These are phyloP conservation scores for Cyclanthera cordifolia DNA, from an alignment of 306 rosid genomes.

Conservation along the genomic window DNA sequence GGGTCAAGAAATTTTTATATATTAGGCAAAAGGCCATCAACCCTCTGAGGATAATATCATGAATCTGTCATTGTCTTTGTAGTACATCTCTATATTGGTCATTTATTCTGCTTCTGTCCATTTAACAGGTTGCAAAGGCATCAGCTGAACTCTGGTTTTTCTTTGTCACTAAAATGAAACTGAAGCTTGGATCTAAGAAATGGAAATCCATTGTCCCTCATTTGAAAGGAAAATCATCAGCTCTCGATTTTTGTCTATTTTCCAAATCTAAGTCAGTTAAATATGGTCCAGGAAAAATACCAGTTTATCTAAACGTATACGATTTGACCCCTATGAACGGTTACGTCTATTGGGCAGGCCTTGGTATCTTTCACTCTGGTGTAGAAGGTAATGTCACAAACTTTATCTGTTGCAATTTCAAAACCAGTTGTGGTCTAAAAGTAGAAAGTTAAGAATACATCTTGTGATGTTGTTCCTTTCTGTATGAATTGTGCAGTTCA, in stretches of 20 bases:
- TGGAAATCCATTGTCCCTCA: conserved; percentile 68
- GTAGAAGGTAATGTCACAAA: conserved; percentile 57
- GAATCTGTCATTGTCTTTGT: not conserved
- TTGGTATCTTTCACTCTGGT: conserved; percentile 95
- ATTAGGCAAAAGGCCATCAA: not conserved
- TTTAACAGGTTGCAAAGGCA: not conserved
- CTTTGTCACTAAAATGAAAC: conserved; percentile 18
- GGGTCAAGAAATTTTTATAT: not conserved
- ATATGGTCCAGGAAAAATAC: conserved; percentile 50
- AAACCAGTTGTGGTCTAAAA: not conserved
- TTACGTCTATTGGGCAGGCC: conserved; percentile 87
- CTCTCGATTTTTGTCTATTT: conserved; percentile 52
- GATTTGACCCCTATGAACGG: conserved; percentile 96
- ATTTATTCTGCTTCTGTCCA: not conserved
- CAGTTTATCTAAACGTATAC: conserved; percentile 87
- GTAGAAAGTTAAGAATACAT: not conserved
- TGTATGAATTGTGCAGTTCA: conserved; percentile 49
- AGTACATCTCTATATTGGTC: not conserved
- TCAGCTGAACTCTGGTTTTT: not conserved
- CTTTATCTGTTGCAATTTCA: not conserved
- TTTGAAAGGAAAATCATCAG: conserved; percentile 70
- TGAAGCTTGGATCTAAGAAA: conserved; percentile 65
- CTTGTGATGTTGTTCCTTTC: conserved; percentile 6
- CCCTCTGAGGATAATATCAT: not conserved
- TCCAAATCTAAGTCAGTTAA: conserved; percentile 53